Evolutionary conservation across 352 stramenopile genomes (phyloP), one percentile per base, ranked within the genome.

Genomic region (Pythium graminicola): DNA sequence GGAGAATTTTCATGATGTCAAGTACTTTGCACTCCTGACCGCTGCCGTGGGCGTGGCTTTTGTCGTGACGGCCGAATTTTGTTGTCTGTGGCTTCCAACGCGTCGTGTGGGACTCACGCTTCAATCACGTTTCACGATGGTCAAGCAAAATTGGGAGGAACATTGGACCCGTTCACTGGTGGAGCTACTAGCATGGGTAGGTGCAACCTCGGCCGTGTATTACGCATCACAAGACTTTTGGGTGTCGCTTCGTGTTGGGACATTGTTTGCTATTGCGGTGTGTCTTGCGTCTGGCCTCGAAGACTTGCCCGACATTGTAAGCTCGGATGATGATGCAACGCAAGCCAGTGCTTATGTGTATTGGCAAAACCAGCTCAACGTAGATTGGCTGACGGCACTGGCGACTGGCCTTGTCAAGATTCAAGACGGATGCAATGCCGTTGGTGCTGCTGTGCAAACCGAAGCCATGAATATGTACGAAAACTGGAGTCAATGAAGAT

Each of bases 11-110:
- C 68, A 87, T 43, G 78, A 89, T 51, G 63, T 86, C n/a, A 76
- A 82, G 73, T 65, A 72, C 33, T 89, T 89, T 46, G 75, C 78
- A 22, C 50, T 85, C 50, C 58, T 92, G 16, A 82, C 78, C 4
- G 73, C 70, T 1, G 77, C 73, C 17, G 82, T 76, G 0, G 79
- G 78, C 14, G 78, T 86, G 23, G 74, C 76, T 2, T 92, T 87
- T 42, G 75, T 89, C 7, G 57, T 85, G 28, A 87, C 67, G 2
- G 81, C 74, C 32, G 78, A 92, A 65, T 84, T 89, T 38, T 89
- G 72, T 53, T 89, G 76, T 27, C 69, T 92, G 1, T 92, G 76
- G 81, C 60, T 89, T 28, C 81, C 81, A 0, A 89, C 81, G 4
- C 73, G 81, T 40, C 78, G 73, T 27, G 54, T 87, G 20, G 78